Conservation (phyloP, 352 stramenopile genomes). For the Globisporangium radiosum region DNA sequence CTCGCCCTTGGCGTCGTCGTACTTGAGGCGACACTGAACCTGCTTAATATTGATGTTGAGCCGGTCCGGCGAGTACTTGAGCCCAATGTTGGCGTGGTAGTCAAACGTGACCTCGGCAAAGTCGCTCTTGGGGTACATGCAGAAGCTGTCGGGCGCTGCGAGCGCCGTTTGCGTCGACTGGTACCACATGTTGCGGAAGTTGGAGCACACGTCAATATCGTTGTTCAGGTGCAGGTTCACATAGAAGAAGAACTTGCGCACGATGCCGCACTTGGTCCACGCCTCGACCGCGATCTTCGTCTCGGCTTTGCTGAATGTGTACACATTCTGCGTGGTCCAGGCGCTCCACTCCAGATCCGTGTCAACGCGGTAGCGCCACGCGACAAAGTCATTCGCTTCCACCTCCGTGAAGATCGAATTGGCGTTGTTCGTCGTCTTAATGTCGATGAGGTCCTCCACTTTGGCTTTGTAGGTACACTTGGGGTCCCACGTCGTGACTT, state of each 20-base stretch:
- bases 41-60: conserved; percentile 32
- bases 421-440: conserved; percentile 18
- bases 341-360: neutral
- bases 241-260: conserved; percentile 37
- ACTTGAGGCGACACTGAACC: conserved; percentile 34
- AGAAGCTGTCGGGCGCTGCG: conserved; percentile 27
- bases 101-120: conserved; percentile 60
- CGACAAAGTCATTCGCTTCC: conserved; percentile 31
- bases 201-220: conserved; percentile 36
- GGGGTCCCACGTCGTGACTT: conserved; percentile 7
- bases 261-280: conserved; percentile 49
- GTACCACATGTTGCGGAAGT: conserved; percentile 66
- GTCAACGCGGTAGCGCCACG: conserved; percentile 52
- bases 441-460: conserved; percentile 27
- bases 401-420: conserved; percentile 1
- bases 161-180: conserved; percentile 28
- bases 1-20: conserved; percentile 8
- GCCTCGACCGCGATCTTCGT: conserved; percentile 53
- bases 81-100: conserved; percentile 42
- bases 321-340: neutral
- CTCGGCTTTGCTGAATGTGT: conserved; percentile 1
- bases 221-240: conserved; percentile 48
- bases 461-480: conserved; percentile 26
- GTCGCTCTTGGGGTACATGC: conserved; percentile 42
- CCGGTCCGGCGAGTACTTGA: conserved; percentile 27